Evolutionary conservation across 2,329 filamentous ascomycete genomes (phyloP).

Genomic region (Arthrobotrys sinensis): DNA sequence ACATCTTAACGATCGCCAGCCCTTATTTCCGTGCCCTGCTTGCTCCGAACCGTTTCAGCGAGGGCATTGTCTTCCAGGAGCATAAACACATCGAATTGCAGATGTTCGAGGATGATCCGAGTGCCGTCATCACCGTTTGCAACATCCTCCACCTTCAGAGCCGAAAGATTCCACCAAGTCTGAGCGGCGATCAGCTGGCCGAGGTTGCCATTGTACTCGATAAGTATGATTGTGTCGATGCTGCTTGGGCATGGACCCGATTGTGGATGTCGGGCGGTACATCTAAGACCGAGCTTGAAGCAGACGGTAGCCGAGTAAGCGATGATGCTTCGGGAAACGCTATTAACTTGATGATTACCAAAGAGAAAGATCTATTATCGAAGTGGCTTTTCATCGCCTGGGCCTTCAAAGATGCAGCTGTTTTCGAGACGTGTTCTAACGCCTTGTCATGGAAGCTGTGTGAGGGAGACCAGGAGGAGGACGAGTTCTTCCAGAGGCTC

Average conservation of each 20-base stretch:
- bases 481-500: conserved; percentile 60
- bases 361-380: conserved; percentile 55
- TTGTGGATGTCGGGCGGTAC: conserved; percentile 57
- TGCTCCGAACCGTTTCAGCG: conserved; percentile 50
- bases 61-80: conserved; percentile 54
- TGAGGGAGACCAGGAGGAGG: conserved; percentile 56
- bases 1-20: conserved; percentile 56
- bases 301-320: conserved; percentile 28
- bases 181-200: conserved; percentile 56
- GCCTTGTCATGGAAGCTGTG: conserved; percentile 56
- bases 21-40: conserved; percentile 56
- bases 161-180: conserved; percentile 37
- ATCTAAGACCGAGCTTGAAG: conserved; percentile 48
- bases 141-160: conserved; percentile 58
- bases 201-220: conserved; percentile 59
- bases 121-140: conserved; percentile 55
- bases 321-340: conserved; percentile 32
- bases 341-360: conserved; percentile 54
- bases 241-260: conserved; percentile 60
- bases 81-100: conserved; percentile 58
- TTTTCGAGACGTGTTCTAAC: conserved; percentile 57
- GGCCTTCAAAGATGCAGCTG: conserved; percentile 52
- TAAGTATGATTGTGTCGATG: conserved; percentile 59
- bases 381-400: conserved; percentile 60
- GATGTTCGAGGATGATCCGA: conserved; percentile 60